Conservation (phyloP, 208 protist genomes). For the Acanthamoeba quina region DNA sequence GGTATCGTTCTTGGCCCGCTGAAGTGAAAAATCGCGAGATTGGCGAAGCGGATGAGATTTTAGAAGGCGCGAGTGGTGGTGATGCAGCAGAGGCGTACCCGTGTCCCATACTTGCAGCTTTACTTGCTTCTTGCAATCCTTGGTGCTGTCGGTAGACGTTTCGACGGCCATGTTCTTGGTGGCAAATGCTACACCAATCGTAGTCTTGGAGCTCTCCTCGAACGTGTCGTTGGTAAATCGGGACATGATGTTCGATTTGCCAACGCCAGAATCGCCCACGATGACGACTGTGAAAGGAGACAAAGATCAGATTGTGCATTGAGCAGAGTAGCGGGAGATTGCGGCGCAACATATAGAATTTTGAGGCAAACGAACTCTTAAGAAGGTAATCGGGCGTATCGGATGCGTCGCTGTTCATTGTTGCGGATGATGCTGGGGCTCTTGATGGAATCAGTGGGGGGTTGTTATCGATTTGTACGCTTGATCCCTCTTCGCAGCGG, state of each 20-base stretch:
- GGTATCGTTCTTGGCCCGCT: slow-evolving; percentile 45
- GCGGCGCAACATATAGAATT: too few species aligned
- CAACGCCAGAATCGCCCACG: slow-evolving; percentile 56
- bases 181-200: slow-evolving; percentile 43
- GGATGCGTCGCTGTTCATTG: background rate
- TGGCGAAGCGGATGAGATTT: background rate
- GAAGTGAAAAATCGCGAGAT: background rate
- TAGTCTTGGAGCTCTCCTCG: slow-evolving; percentile 38
- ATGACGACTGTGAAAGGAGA: background rate
- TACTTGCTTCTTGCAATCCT: background rate
- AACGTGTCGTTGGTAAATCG: slow-evolving; percentile 34
- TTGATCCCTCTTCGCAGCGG: too few species aligned
- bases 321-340: background rate
- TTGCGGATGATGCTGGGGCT: background rate
- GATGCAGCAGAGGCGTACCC: background rate
- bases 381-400: slow-evolving; percentile 35
- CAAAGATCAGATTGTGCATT: background rate
- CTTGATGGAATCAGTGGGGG: background rate
- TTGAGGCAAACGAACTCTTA: background rate
- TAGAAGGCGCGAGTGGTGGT: background rate
- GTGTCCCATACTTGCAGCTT: slow-evolving; percentile 53
- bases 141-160: background rate
- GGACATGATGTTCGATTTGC: slow-evolving; percentile 51
- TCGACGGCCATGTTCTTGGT: slow-evolving; percentile 36
- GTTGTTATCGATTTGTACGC: background rate